Base-by-base conservation (phyloP, 352 stramenopile genomes). In the Peronospora farinosa region DNA sequence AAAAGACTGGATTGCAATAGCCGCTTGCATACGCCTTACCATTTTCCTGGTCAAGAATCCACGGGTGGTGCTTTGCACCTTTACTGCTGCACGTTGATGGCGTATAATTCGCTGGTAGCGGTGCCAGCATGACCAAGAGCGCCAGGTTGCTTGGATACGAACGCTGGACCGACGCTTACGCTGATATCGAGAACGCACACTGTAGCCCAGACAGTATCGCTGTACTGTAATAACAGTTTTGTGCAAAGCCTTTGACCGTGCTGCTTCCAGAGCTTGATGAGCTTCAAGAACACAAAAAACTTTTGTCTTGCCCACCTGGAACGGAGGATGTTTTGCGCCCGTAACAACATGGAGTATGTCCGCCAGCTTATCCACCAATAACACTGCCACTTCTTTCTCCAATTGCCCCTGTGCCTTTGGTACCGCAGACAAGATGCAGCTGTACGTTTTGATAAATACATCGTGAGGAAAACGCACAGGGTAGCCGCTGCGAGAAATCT, bases 391-490 rank as follows among this genome's bases (percentile, higher is more conserved):
- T 7, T 71, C 47, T 53, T 84, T 85, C 23, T 80, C 62, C 9
- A 58, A 37, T n/a, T 72, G 74, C 0, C 44, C 67, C 19, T 73
- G 64, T 21, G 62, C 49, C 19, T 67, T 68, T 13, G 65, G 69
- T 2, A 69, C 41, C 40, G 81, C 63, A 3, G 60, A 69, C 11
- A 89, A 44, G 37, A 92, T 88, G 42, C 78, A 86, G 39, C 62
- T 66, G 56, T 88, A 91, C 41, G 74, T 89, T 68, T 81, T 78
- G 57, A 95, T 70, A 69, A 98, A 98, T 60, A 83, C 65, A 40
- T 88, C 62, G 66, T 98, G 96, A 44, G 71, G 54, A 44, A 98
- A 88, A 51, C 97, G 95, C 46, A 99, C 95, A 27, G 96, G 95
- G 67, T 95, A 94, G 15, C 85, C 84, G 21, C 77, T 88, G 10